Percentiles rank a stretch among this genome's conserved stretches.
Evolutionary conservation across 768 basidiomycete species (phyloP).

Genomic region (Suillus hirtellus): DNA sequence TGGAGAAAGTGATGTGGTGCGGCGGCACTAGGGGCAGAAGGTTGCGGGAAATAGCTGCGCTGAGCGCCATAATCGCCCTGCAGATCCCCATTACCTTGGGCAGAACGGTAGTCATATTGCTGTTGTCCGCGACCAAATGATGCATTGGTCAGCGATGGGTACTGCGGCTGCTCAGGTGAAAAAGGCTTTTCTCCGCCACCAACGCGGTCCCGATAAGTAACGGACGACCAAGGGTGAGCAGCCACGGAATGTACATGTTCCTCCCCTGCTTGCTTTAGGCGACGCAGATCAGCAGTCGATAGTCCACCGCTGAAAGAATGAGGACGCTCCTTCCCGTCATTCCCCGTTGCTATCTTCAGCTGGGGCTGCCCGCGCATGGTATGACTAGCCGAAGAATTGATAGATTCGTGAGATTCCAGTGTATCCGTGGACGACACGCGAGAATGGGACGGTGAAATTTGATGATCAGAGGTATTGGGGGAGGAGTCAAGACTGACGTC

Average conservation of each 20-base stretch:
- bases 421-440: conserved; percentile 84
- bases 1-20: conserved; percentile 49
- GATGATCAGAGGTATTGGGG: conserved; percentile 66
- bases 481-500: conserved; percentile 73
- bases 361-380: conserved; percentile 55
- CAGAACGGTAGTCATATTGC: conserved; percentile 50
- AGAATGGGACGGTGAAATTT: conserved; percentile 69
- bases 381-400: conserved; percentile 52
- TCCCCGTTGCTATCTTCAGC: conserved; percentile 50
- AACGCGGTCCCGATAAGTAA: conserved; percentile 47
- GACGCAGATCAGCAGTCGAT: conserved; percentile 71
- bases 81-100: conserved; percentile 32
- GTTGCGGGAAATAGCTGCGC: conserved; percentile 51
- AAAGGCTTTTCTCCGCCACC: conserved; percentile 43
- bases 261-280: conserved; percentile 70
- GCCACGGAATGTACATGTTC: conserved; percentile 37
- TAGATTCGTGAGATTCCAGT: conserved; percentile 59
- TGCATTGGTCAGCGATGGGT: conserved; percentile 66
- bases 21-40: conserved; percentile 41
- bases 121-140: conserved; percentile 52
- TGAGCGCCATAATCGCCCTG: conserved; percentile 58
- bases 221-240: conserved; percentile 52
- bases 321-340: conserved; percentile 73
- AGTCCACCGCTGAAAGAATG: conserved; percentile 82
- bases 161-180: conserved; percentile 47